A percentile compares a stretch with the other conserved stretches of the same genome.
Evolutionary conservation across 164 flowering plant genomes (phyloP).

Genomic region (Paratinospora sagittata): DNA sequence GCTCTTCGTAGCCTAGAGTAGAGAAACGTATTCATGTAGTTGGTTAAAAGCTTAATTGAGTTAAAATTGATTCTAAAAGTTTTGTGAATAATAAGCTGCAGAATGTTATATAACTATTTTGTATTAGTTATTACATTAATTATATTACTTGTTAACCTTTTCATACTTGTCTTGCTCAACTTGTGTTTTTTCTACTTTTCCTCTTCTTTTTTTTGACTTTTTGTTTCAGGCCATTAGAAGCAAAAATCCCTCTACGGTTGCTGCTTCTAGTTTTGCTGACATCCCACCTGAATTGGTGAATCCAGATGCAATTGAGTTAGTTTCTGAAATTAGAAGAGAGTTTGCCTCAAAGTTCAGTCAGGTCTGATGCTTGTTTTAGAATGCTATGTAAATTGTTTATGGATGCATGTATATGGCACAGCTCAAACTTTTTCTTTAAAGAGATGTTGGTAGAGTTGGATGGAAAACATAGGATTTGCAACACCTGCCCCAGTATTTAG

Average conservation of each 20-base stretch:
- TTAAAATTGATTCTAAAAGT: too few relatives aligned
- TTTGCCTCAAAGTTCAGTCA: constrained; percentile 61
- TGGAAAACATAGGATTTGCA: not conserved
- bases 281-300: constrained; percentile 42
- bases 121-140: too few relatives aligned
- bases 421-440: not conserved
- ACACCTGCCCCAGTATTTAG: not conserved
- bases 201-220: not conserved
- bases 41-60: not conserved
- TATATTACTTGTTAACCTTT: not conserved
- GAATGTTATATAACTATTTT: not conserved
- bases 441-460: too few relatives aligned
- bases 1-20: too few relatives aligned
- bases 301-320: constrained; percentile 51
- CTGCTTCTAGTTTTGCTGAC: constrained; percentile 28
- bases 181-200: not conserved
- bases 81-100: not conserved
- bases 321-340: constrained; percentile 59
- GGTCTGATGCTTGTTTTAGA: constrained; percentile 26
- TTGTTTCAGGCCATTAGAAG: constrained; percentile 36
- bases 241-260: constrained; percentile 23
- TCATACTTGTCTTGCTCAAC: not conserved
- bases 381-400: not conserved
- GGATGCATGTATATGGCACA: not conserved
- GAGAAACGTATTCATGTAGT: too few relatives aligned